Evolutionary conservation across 2,329 filamentous ascomycete species (phyloP).

Genomic region (Penicillium sp.): DNA sequence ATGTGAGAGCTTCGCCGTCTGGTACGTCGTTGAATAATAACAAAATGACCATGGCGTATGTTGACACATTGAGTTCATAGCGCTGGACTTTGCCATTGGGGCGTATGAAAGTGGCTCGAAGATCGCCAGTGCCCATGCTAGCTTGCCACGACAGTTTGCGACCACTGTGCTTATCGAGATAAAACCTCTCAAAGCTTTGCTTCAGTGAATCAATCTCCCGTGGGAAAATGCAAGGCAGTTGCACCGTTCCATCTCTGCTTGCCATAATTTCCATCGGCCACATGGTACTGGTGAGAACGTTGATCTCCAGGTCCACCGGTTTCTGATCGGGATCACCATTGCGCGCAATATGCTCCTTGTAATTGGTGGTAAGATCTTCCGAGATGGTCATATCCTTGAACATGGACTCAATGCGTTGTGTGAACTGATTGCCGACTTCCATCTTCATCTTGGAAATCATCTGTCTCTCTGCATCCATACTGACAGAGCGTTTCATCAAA

Average conservation of each 20-base stretch:
- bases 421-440: conserved; percentile 92
- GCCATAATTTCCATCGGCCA: conserved; percentile 93
- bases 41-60: conserved; percentile 86
- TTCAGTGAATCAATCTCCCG: conserved; percentile 70
- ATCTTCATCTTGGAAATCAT: conserved; percentile 98
- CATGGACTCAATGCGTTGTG: conserved; percentile 90
- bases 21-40: conserved; percentile 81
- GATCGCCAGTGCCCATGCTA: conserved; percentile 77
- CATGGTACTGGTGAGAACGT: conserved; percentile 85
- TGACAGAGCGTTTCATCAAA: conserved; percentile 84
- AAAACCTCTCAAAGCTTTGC: conserved; percentile 83
- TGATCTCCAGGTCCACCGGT: conserved; percentile 76
- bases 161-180: conserved; percentile 81
- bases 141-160: conserved; percentile 81
- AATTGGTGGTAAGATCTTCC: conserved; percentile 73
- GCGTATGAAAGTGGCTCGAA: conserved; percentile 74
- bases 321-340: conserved; percentile 57
- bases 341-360: conserved; percentile 66
- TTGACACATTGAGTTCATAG: conserved; percentile 89
- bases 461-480: conserved; percentile 87
- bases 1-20: conserved; percentile 51
- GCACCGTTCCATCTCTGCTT: conserved; percentile 50
- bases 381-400: conserved; percentile 94
- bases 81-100: conserved; percentile 69
- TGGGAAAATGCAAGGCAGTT: conserved; percentile 66